These are phyloP conservation scores for Saprolegnia parasitica DNA, from an alignment of 352 stramenopile species.

Conservation along the genomic window DNA sequence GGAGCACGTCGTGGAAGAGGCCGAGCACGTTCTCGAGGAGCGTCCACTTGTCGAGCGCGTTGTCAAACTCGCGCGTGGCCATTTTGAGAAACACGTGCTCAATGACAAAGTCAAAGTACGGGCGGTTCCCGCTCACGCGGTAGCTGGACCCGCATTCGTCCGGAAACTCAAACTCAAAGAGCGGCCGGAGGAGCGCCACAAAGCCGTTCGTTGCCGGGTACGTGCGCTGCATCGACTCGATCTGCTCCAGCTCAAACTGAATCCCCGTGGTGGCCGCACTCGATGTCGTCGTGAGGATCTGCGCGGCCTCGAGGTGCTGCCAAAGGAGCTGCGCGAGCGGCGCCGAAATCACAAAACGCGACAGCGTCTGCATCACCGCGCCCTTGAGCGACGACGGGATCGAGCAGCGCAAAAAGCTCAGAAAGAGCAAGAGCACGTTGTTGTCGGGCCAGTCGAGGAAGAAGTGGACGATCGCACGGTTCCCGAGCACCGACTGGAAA, in stretches of 20 bases:
- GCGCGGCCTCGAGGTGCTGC: conserved; percentile 75
- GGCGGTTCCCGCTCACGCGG: conserved; percentile 67
- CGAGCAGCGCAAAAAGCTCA: conserved; percentile 74
- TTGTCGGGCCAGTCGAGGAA: conserved; percentile 86
- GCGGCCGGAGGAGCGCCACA: conserved; percentile 60
- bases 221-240: conserved; percentile 64
- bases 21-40: conserved; percentile 60
- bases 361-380: conserved; percentile 79
- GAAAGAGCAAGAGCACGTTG: conserved; percentile 75
- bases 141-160: conserved; percentile 20
- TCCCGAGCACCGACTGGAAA: conserved; percentile 70
- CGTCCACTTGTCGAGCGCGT: conserved; percentile 78
- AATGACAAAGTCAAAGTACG: conserved; percentile 81
- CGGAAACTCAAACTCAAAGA: conserved; percentile 44
- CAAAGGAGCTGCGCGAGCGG: conserved; percentile 81
- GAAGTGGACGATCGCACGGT: conserved; percentile 67
- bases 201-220: conserved; percentile 80
- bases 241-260: conserved; percentile 77
- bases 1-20: conserved; percentile 44
- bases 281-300: conserved; percentile 73
- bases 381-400: conserved; percentile 82
- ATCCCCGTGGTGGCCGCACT: conserved; percentile 67
- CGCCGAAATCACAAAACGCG: conserved; percentile 64
- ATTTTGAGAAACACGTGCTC: conserved; percentile 83
- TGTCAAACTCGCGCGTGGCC: conserved; percentile 74